Percentiles rank a stretch among this genome's conserved stretches.
Evolutionary conservation across 192 early-diverging fungal genomes (phyloP).

Genomic region (Podochytrium sp.): DNA sequence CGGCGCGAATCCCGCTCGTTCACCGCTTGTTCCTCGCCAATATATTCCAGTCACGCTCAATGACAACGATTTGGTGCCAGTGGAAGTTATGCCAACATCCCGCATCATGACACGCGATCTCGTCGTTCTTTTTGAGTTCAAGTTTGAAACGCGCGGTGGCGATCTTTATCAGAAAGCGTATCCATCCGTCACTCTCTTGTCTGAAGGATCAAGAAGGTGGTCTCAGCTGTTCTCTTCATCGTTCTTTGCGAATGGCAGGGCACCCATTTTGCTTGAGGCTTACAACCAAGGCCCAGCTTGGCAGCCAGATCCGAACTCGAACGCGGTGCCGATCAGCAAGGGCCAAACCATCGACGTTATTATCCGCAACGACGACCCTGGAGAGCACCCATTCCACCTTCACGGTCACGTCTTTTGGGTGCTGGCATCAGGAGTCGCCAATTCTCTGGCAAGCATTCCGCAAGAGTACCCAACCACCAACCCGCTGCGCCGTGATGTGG

Average conservation of each 20-base stretch:
- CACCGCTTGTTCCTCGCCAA: not conserved
- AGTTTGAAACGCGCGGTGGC: not conserved
- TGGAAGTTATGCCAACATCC: not conserved
- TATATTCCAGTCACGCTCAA: too few species aligned
- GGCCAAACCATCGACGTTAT: conserved; percentile 69
- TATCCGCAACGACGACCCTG: conserved; percentile 69
- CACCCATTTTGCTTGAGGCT: too few species aligned
- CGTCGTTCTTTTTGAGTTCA: conserved; percentile 11
- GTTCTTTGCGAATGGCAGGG: too few species aligned
- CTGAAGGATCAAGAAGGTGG: too few species aligned
- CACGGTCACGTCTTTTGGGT: conserved; percentile 79
- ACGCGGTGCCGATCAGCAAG: conserved; percentile 56
- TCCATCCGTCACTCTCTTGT: too few species aligned
- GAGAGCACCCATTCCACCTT: conserved; percentile 73
- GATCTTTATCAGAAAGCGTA: conserved; percentile 27
- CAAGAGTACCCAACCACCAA: not conserved
- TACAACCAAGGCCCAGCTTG: too few species aligned
- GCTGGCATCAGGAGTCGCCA: conserved; percentile 57
- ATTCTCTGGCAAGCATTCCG: not conserved
- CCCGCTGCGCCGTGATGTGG: conserved; percentile 17
- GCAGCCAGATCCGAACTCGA: conserved; percentile 51
- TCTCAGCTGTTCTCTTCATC: too few species aligned
- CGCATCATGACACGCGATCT: not conserved
- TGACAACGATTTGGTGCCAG: not conserved
- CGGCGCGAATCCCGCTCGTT: not conserved